phyloP scores from a whole-genome alignment of 2,329 filamentous ascomycete species.

The Fusarium longipes region DNA sequence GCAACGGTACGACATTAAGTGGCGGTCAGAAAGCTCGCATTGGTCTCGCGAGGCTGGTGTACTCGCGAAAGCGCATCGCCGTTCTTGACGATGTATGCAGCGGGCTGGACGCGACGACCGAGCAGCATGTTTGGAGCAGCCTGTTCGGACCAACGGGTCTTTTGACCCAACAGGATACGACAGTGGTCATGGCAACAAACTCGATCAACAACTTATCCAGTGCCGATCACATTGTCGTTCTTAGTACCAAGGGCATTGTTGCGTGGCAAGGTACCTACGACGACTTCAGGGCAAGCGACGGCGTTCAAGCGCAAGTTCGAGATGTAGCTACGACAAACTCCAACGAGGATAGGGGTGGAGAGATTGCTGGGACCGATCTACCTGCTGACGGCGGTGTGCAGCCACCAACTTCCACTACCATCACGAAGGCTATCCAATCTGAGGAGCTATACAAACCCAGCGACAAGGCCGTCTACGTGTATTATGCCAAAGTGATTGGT shows the following conservation, averaged over 20 bases:
- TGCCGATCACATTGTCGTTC: slow-evolving; percentile 9
- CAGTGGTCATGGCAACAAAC: slow-evolving; percentile 12
- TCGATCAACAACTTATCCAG: slow-evolving; percentile 11
- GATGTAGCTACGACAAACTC: slow-evolving; percentile 6
- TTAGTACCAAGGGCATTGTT: slow-evolving; percentile 7
- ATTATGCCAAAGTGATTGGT: slow-evolving; percentile 14
- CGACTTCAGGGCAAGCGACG: slow-evolving; percentile 5
- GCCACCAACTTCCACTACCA: slow-evolving; percentile 8
- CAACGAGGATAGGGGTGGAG: slow-evolving; percentile 3
- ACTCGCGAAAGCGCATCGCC: slow-evolving; percentile 1
- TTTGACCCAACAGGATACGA: slow-evolving; percentile 4
- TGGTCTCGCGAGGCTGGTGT: slow-evolving; percentile 9
- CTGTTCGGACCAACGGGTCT: slow-evolving; percentile 13
- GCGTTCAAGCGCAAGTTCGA: slow-evolving; percentile 7
- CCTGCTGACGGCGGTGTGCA: slow-evolving; percentile 4
- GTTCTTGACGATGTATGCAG: slow-evolving; percentile 16
- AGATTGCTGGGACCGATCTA: neutral
- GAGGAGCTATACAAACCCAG: slow-evolving; percentile 10
- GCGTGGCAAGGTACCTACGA: slow-evolving; percentile 10
- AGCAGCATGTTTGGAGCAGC: neutral
- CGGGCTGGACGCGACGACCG: slow-evolving; percentile 11
- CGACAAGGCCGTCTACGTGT: slow-evolving; percentile 7
- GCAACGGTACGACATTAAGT: slow-evolving; percentile 7
- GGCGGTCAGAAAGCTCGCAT: slow-evolving; percentile 14
- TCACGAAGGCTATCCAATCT: slow-evolving; percentile 6